A percentile compares a stretch with the other conserved stretches of the same genome.
These are phyloP conservation scores for Saturnispora dispora DNA, from an alignment of 805 yeast genomes.

Conservation along the genomic window DNA sequence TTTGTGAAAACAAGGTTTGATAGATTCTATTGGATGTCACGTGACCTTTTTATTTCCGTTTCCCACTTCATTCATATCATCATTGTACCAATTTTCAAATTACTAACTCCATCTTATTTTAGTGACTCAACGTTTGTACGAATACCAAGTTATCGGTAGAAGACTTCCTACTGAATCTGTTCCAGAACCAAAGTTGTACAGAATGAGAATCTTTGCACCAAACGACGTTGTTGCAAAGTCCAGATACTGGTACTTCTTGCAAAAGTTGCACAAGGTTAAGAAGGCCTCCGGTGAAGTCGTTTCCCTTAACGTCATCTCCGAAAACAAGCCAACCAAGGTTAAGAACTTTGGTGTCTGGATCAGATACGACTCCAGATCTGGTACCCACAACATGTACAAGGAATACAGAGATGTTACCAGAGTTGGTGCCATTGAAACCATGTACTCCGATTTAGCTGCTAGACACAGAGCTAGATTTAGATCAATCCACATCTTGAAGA, in stretches of 20 bases:
- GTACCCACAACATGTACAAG: slow-evolving; percentile 99
- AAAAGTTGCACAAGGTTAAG: slow-evolving; percentile 98
- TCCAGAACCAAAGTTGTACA: slow-evolving; percentile 99
- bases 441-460: slow-evolving; percentile 99
- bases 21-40: background rate
- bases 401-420: slow-evolving; percentile 99
- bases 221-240: slow-evolving; percentile 99
- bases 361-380: slow-evolving; percentile 99
- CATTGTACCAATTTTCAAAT: background rate
- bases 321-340: slow-evolving; percentile 97
- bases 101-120: slow-evolving; percentile 8
- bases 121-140: slow-evolving; percentile 91
- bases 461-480: slow-evolving; percentile 99
- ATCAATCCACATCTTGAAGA: slow-evolving; percentile 98
- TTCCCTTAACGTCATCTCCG: slow-evolving; percentile 82
- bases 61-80: background rate
- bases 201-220: slow-evolving; percentile 99
- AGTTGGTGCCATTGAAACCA: slow-evolving; percentile 95
- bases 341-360: slow-evolving; percentile 99
- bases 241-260: slow-evolving; percentile 99
- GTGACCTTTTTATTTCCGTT: background rate
- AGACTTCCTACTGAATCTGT: slow-evolving; percentile 98
- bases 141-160: slow-evolving; percentile 99
- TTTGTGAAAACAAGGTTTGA: too few species aligned
- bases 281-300: slow-evolving; percentile 99